Evolutionary conservation across 495 filamentous ascomycete genomes (phyloP).

Genomic region (Opeltia flavorubescens): DNA sequence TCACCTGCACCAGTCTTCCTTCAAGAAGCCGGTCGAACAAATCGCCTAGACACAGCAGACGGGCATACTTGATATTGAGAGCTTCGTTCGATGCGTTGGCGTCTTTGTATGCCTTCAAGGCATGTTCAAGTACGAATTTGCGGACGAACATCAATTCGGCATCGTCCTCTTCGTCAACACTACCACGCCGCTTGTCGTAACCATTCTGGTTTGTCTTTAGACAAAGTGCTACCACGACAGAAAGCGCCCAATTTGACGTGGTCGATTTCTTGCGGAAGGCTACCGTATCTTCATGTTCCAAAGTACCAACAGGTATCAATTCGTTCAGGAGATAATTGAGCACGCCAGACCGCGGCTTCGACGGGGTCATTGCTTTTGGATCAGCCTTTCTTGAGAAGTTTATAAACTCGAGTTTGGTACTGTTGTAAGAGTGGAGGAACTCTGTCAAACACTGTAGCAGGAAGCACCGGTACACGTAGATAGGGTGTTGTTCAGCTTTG

Average conservation of each 20-base stretch:
- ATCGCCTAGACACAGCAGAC: slow-evolving; percentile 73
- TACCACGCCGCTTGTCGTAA: slow-evolving; percentile 31
- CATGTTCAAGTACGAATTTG: slow-evolving; percentile 86
- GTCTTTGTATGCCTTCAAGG: slow-evolving; percentile 83
- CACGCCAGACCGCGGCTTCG: slow-evolving; percentile 84
- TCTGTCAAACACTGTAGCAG: slow-evolving; percentile 87
- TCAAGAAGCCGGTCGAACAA: slow-evolving; percentile 86
- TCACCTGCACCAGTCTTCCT: slow-evolving; percentile 48
- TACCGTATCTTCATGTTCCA: slow-evolving; percentile 61
- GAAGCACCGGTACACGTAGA: slow-evolving; percentile 93
- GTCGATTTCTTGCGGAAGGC: slow-evolving; percentile 66
- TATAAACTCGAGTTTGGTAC: slow-evolving; percentile 95
- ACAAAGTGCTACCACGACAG: slow-evolving; percentile 74
- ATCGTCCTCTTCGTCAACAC: slow-evolving; percentile 63
- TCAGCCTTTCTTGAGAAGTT: slow-evolving; percentile 89
- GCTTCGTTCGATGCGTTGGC: slow-evolving; percentile 64
- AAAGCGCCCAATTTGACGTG: slow-evolving; percentile 73
- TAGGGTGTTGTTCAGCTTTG: slow-evolving; percentile 86
- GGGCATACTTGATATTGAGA: slow-evolving; percentile 74
- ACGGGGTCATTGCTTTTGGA: slow-evolving; percentile 69
- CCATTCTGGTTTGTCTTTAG: slow-evolving; percentile 66
- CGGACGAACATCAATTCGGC: slow-evolving; percentile 82
- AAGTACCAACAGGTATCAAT: slow-evolving; percentile 63
- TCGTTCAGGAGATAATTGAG: slow-evolving; percentile 86
- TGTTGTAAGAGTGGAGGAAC: slow-evolving; percentile 82